Percentiles rank a stretch among this genome's conserved stretches.
phyloP scores from a whole-genome alignment of 1,284 basidiomycete genomes.

The Cystobasidium slooffiae region DNA sequence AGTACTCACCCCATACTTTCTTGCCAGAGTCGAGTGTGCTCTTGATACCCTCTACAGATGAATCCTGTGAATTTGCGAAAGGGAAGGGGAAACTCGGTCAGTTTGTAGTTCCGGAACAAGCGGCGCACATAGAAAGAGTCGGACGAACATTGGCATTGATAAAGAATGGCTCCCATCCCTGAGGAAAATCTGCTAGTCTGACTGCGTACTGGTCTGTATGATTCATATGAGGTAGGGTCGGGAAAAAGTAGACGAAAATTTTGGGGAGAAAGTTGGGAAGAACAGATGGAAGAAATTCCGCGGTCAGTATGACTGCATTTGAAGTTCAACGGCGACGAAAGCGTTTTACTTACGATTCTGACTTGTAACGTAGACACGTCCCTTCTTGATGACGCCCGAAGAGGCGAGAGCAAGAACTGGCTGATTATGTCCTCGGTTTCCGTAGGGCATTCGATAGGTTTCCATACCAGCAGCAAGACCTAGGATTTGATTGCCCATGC shows the following conservation, averaged over 20 bases:
- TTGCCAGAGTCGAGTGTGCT: slow-evolving; percentile 83
- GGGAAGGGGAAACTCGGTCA: slow-evolving; percentile 10
- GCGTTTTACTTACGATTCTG: slow-evolving; percentile 62
- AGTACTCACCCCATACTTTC: slow-evolving; percentile 77
- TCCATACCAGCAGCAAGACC: slow-evolving; percentile 96
- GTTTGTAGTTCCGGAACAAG: slow-evolving; percentile 27
- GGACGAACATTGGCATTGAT: slow-evolving; percentile 46
- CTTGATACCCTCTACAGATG: slow-evolving; percentile 96
- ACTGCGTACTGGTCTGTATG: slow-evolving; percentile 81
- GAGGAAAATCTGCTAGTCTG: slow-evolving; percentile 87
- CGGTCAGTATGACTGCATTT: background rate
- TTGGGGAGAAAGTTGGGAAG: background rate
- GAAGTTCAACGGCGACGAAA: background rate
- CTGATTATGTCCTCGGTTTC: slow-evolving; percentile 99
- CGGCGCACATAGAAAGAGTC: background rate
- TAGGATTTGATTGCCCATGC: slow-evolving; percentile 98
- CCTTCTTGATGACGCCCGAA: slow-evolving; percentile 88
- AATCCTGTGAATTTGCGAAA: slow-evolving; percentile 60
- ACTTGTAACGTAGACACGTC: slow-evolving; percentile 92
- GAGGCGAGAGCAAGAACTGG: slow-evolving; percentile 91
- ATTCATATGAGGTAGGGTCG: background rate
- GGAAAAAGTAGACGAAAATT: background rate
- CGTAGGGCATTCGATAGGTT: slow-evolving; percentile 95
- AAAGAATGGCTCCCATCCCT: slow-evolving; percentile 79
- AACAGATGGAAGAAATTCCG: slow-evolving; percentile 9